Evolutionary conservation across 331 rosid genomes (phyloP), one percentile per base, ranked within the genome.

Genomic region (Malus hybrid): DNA sequence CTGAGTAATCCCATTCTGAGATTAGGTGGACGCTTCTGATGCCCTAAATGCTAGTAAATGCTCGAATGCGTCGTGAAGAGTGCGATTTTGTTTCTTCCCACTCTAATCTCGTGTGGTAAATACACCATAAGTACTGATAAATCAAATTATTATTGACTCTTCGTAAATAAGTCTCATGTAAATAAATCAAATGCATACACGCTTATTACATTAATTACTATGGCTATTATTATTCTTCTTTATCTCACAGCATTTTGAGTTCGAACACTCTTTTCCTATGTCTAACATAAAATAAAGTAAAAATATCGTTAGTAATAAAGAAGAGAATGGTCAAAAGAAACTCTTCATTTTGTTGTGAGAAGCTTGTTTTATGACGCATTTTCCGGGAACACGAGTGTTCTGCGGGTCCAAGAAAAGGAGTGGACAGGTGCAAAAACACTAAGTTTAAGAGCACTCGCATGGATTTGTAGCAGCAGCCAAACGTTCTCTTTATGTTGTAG

Each of bases 371-470:
- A 12, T 24, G 20, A 74, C 83, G 73, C 72, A 32, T 67, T 54
- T 66, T 54, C 27, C 12, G 42, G 56, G 44, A 52, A 18, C 57
- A 52, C 9, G 0, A 52, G 20, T 50, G 56, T 14, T 32, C 15
- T 68, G 66, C 57, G 42, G 71, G 27, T 70, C 69, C 20, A 52
- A 65, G 77, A 88, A 88, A 81, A 76, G 54, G 82, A 81, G 78
- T 6, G 29, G 73, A 81, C 74, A 12, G 0, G 52, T 46, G 16
- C 32, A 31, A 1, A 24, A 24, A 24, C 24, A 24, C 24, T 24
- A 24, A 24, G 24, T 24, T 24, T 24, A 24, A 24, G 24, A 24
- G 24, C 24, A 24, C 24, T 24, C 24, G 24, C 24, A 24, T 24
- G 24, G 24, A 24, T 24, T 24, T 24, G 24, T 1, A 24, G 24